phyloP scores from a whole-genome alignment of 192 early-diverging fungal genomes.

The Backusella parvicylindrica region DNA sequence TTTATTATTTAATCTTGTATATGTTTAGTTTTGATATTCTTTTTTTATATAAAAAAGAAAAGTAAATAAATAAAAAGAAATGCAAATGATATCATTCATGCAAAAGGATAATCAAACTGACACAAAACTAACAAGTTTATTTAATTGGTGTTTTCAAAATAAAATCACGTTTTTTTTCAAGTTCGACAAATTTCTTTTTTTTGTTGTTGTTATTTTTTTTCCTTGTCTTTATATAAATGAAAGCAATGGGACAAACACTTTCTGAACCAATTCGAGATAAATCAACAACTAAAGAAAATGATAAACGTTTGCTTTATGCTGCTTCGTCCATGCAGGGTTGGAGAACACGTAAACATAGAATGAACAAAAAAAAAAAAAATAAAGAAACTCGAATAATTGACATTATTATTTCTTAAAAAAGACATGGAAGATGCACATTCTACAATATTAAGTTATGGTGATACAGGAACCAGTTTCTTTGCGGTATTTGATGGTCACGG shows the following conservation, averaged over 20 bases:
- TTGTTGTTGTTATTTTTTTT: neutral
- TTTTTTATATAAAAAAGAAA: neutral
- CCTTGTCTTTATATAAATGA: neutral
- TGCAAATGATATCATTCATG: neutral
- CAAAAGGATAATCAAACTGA: neutral
- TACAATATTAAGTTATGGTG: conserved; percentile 67
- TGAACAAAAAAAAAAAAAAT: conserved; percentile 1
- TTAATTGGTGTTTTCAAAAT: neutral
- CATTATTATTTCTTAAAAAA: conserved; percentile 21
- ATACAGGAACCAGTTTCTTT: conserved; percentile 78
- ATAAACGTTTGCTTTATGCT: conserved; percentile 80
- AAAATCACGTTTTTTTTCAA: neutral
- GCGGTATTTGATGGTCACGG: conserved; percentile 98
- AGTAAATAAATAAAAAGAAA: neutral
- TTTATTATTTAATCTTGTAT: too few relatives aligned
- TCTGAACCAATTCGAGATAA: conserved; percentile 90
- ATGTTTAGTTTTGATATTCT: neutral
- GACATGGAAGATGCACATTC: conserved; percentile 99
- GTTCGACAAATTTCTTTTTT: neutral
- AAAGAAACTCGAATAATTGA: neutral
- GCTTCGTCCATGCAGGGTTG: conserved; percentile 97
- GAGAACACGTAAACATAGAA: conserved; percentile 71
- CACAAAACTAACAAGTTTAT: neutral
- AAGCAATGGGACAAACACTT: conserved; percentile 91
- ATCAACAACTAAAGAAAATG: conserved; percentile 71